Evolutionary conservation across 306 rosid species (phyloP), one percentile per base, ranked within the genome.

Genomic region (Castanospermum australe): DNA sequence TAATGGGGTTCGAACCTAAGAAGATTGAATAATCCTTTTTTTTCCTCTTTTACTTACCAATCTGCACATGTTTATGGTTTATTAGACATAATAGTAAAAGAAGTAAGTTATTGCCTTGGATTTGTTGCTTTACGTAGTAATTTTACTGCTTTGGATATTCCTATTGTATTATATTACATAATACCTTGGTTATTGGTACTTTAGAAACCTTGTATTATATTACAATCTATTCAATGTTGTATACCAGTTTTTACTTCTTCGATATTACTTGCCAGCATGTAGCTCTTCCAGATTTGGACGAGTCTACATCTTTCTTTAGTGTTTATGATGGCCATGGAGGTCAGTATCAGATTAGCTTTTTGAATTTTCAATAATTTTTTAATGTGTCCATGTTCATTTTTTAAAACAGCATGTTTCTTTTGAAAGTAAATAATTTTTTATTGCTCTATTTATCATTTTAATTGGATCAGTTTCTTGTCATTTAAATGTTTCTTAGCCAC

Each of bases 321-420:
- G 99, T 95, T 84, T 95, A 87, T 79, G 99, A 95, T 78, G 99
- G 99, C 30, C 99, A 95, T 89, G 99, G 99, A 90, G 99, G 98
- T 93, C 36, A 33, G 90, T 57, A 42, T 77, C 38, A 56, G n/a
- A n/a, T n/a, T n/a, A n/a, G 18, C 15, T 45, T 61, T 77, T 21
- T 25, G n/a, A 45, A 7, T 41, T 73, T 44, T 54, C 25, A 20
- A 38, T 48, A 47, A 17, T 35, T 25, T 59, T 60, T 10, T 61
- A 38, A 36, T 38, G 30, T 42, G 65, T 44, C 64, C 79, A 52
- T 76, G 9, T 30, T 41, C 68, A 50, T 77, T 82, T 60, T 10
- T 22, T 14, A 39, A 69, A 28, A 14, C 41, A 39, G 39, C 30
- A n/a, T 28, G 32, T 28, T 28, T 28, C 32, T 28, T 3, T 28